phyloP scores from a whole-genome alignment of 352 stramenopile species.

The Thalassiosira livingstoniorum region DNA sequence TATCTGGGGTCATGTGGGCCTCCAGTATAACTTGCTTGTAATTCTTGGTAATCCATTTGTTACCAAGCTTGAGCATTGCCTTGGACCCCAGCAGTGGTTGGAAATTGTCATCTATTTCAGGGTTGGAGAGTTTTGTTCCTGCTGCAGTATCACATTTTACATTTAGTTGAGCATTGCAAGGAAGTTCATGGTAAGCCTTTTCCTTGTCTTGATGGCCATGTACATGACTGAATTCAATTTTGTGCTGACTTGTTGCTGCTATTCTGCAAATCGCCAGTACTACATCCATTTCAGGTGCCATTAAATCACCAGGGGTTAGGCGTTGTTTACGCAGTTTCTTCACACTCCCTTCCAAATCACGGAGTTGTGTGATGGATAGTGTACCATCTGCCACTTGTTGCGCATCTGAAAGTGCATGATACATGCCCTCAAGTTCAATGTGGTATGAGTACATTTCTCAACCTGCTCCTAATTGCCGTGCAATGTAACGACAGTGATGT shows the following conservation, averaged over 20 bases:
- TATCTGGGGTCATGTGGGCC: too few relatives aligned
- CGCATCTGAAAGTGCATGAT: not conserved
- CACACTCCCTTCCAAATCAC: not conserved
- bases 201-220: too few relatives aligned
- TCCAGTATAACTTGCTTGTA: not conserved
- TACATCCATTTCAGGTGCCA: constrained; percentile 1
- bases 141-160: too few relatives aligned
- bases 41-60: not conserved
- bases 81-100: not conserved
- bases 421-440: not conserved
- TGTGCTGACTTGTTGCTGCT: too few relatives aligned
- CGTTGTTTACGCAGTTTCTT: not conserved
- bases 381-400: not conserved
- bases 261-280: constrained; percentile 6
- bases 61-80: not conserved
- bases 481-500: not conserved
- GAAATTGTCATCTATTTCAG: not conserved
- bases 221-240: too few relatives aligned
- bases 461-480: not conserved
- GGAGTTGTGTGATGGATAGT: not conserved
- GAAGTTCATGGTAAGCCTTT: too few relatives aligned
- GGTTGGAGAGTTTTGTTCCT: not conserved
- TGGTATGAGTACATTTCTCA: not conserved
- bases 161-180: too few relatives aligned
- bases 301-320: not conserved